Evolutionary conservation across 2,329 filamentous ascomycete species (phyloP).

Genomic region (Penicillium sp.): DNA sequence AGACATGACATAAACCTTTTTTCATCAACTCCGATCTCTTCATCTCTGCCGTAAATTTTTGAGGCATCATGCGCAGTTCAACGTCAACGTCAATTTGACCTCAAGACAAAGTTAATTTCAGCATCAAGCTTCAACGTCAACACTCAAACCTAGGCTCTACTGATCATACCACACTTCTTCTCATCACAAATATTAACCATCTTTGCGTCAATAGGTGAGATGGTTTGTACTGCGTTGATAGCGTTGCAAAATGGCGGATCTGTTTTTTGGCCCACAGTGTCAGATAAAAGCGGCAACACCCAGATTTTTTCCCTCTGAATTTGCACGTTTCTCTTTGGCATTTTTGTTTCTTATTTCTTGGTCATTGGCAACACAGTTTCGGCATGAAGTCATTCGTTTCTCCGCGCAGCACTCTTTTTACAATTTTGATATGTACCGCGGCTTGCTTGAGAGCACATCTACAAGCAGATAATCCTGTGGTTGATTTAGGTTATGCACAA

Average conservation of each 20-base stretch:
- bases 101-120: not conserved
- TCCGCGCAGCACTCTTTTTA: not conserved
- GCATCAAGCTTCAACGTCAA: not conserved
- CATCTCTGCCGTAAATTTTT: not conserved
- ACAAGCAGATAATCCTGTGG: not conserved
- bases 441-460: not conserved
- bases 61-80: not conserved
- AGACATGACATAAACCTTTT: not conserved
- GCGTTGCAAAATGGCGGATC: not conserved
- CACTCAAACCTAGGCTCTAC: not conserved
- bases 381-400: not conserved
- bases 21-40: not conserved
- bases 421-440: not conserved
- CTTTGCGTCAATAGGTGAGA: not conserved
- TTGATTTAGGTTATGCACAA: not conserved
- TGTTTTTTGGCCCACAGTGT: not conserved
- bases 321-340: not conserved
- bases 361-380: not conserved
- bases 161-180: not conserved
- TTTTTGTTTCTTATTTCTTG: not conserved
- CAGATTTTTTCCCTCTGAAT: not conserved
- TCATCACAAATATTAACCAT: not conserved
- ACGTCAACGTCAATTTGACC: not conserved
- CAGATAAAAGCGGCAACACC: not conserved
- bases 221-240: not conserved